Evolutionary conservation across 2,329 filamentous ascomycete genomes (phyloP).

Genomic region (Rhinocladiella similis): DNA sequence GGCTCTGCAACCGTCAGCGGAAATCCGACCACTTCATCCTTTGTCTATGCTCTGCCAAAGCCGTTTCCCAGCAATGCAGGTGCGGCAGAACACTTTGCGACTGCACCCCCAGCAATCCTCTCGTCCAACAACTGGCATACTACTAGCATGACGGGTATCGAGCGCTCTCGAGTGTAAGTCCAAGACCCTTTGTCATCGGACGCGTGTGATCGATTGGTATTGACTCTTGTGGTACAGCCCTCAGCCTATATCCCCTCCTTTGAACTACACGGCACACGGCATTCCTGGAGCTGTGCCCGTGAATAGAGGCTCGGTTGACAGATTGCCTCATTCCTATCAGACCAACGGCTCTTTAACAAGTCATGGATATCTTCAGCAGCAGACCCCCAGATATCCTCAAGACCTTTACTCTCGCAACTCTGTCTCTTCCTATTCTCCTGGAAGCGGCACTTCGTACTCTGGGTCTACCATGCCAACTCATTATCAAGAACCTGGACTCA

Average conservation of each 20-base stretch:
- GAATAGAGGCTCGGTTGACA: constrained; percentile 43
- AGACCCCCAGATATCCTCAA: constrained; percentile 10
- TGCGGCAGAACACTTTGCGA: constrained; percentile 24
- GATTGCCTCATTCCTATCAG: constrained; percentile 21
- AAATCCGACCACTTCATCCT: constrained; percentile 52
- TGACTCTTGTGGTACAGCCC: constrained; percentile 19
- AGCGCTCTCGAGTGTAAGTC: constrained; percentile 41
- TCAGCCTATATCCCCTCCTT: constrained; percentile 25
- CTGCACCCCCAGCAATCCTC: constrained; percentile 26
- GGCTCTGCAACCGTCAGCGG: constrained; percentile 56
- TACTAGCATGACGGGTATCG: constrained; percentile 20
- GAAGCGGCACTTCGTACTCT: constrained; percentile 30
- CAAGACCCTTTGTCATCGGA: not conserved
- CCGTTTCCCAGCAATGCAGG: constrained; percentile 35
- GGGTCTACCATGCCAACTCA: constrained; percentile 17
- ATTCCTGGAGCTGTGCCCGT: constrained; percentile 30
- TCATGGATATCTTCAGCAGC: constrained; percentile 14
- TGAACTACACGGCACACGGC: constrained; percentile 21
- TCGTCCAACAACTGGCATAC: constrained; percentile 27
- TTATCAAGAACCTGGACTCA: constrained; percentile 25
- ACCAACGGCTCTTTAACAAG: constrained; percentile 14
- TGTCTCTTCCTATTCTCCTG: constrained; percentile 22
- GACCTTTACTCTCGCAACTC: constrained; percentile 15
- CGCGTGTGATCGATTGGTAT: constrained; percentile 8
- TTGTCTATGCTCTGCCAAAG: constrained; percentile 43